phyloP scores from a whole-genome alignment of 2,329 filamentous ascomycete genomes.

The Trichoderma hamatum region DNA sequence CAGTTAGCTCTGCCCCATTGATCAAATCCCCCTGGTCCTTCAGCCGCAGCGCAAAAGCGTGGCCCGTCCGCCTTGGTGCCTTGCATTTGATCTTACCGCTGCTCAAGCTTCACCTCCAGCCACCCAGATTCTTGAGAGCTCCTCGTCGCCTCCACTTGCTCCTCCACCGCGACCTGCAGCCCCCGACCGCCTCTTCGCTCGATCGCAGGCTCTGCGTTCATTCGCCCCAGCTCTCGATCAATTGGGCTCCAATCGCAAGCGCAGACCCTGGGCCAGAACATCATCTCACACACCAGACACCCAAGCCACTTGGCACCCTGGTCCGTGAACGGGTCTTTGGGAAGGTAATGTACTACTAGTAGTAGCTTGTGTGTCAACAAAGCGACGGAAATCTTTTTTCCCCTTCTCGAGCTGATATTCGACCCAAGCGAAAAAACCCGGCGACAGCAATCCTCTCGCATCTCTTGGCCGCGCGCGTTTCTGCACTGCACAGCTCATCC shows the following conservation, averaged over 20 bases:
- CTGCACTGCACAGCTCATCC: slow-evolving; percentile 13
- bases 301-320: slow-evolving; percentile 20
- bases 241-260: slow-evolving; percentile 24
- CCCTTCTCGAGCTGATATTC: slow-evolving; percentile 4
- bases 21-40: slow-evolving; percentile 4
- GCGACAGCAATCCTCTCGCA: slow-evolving; percentile 13
- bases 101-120: slow-evolving; percentile 25
- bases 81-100: slow-evolving; percentile 27
- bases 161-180: slow-evolving; percentile 28
- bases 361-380: slow-evolving; percentile 24
- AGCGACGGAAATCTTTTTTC: slow-evolving; percentile 19
- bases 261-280: slow-evolving; percentile 10
- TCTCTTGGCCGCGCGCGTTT: slow-evolving; percentile 5
- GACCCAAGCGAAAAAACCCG: background rate
- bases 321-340: slow-evolving; percentile 15
- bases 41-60: slow-evolving; percentile 25
- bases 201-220: slow-evolving; percentile 16
- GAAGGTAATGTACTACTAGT: background rate
- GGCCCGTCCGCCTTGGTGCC: slow-evolving; percentile 23
- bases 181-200: slow-evolving; percentile 27
- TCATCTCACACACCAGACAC: slow-evolving; percentile 9
- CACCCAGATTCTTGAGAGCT: slow-evolving; percentile 26
- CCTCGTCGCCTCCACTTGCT: slow-evolving; percentile 25
- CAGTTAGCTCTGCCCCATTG: slow-evolving; percentile 10
- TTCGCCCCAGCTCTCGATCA: slow-evolving; percentile 18